Evolutionary conservation across 2,329 filamentous ascomycete species (phyloP).

Genomic region (Nemania serpens): DNA sequence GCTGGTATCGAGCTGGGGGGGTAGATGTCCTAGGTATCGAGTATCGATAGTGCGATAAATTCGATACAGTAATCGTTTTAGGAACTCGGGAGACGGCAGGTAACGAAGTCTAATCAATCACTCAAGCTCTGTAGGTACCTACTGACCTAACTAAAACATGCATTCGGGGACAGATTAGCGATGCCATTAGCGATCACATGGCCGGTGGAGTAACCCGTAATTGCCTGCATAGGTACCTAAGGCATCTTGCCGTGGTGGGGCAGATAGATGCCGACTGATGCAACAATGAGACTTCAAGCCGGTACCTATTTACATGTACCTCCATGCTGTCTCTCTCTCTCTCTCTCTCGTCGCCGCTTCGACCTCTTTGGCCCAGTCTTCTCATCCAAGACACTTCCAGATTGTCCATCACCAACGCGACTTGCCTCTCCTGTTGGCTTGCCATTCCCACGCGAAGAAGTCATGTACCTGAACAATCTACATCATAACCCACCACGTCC

Average conservation of each 20-base stretch:
- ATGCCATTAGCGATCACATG: no score
- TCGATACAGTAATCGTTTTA: slow-evolving; percentile 6
- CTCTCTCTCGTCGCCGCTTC: neutral
- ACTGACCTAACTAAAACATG: no score
- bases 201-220: no score
- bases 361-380: neutral
- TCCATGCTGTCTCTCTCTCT: neutral
- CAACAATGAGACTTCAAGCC: slow-evolving; percentile 5
- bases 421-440: neutral
- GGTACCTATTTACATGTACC: no score
- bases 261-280: neutral
- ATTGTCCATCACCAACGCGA: neutral
- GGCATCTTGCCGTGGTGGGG: neutral
- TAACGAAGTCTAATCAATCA: no score
- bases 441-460: neutral
- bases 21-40: neutral
- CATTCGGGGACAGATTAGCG: no score
- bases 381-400: neutral
- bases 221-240: no score
- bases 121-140: no score
- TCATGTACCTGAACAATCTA: slow-evolving; percentile 7
- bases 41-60: slow-evolving; percentile 13
- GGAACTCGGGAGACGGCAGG: no score
- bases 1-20: neutral
- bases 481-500: slow-evolving; percentile 40